Base-by-base conservation (phyloP, 768 basidiomycete genomes). In the Mycena alexandri region DNA sequence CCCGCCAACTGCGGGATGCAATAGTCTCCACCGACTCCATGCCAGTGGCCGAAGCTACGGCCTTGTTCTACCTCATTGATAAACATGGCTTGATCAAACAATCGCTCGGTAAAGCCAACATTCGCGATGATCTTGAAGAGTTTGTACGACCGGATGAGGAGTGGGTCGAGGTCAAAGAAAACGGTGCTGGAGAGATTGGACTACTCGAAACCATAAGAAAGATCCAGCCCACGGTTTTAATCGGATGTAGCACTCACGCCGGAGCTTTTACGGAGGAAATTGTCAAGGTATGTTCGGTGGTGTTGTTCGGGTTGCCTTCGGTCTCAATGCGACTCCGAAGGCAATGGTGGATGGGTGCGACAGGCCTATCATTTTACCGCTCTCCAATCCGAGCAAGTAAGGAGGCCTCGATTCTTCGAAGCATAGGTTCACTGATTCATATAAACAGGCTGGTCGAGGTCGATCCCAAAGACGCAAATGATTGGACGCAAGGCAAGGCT, bases 401-500 rank as follows among this genome's bases (percentile, higher is more conserved):
- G 67, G 11, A 17, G 5, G 1, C 29, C 11, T 13, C 9, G 3
- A 38, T 38, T 9, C 14, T 3, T 38, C 1, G 11, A 5, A 6
- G 38, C 21, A 14, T 29, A n/a, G 19, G 10, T 7, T 1, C 11
- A 24, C 52, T 56, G 22, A 64, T 41, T 10, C 3, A 22, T 1
- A 34, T 41, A 17, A 6, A 47, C 67, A 76, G 80, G 48, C 81
- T 95, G 61, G 90, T 89, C 50, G 95, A 97, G 76, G 91, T 90
- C 1, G 82, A 88, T 60, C 93, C 93, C 8, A 81, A 84, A 65
- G 86, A 93, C 72, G 85, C 90, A 34, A 87, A 90, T 72, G 83
- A 88, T 19, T 96, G 95, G 95, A 92, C 93, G 3, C 78, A 87
- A 2, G 94, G 93, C 4, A 87, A 86, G 72, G 95, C 93, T 12